Evolutionary conservation across 2,329 filamentous ascomycete genomes (phyloP).

Genomic region (Penicillium sp.): DNA sequence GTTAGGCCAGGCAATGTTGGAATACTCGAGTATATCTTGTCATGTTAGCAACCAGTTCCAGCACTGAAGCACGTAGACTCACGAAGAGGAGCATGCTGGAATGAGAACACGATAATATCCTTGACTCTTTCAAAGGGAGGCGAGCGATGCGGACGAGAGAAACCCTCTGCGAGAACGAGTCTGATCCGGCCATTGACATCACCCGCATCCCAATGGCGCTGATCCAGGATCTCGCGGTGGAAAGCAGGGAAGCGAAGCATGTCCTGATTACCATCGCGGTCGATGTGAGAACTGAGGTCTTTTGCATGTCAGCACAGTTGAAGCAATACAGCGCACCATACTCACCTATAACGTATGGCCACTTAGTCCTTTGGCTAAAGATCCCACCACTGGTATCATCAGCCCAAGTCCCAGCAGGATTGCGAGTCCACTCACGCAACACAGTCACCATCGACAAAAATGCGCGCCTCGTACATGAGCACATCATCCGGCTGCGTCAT

Average conservation of each 20-base stretch:
- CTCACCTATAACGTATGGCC: conserved; percentile 53
- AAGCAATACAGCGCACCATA: conserved; percentile 5
- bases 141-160: conserved; percentile 48
- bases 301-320: conserved; percentile 3
- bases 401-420: not conserved
- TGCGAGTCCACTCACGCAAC: conserved; percentile 51
- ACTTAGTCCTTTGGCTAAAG: conserved; percentile 50
- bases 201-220: conserved; percentile 66
- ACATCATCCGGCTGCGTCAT: conserved; percentile 55
- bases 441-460: conserved; percentile 64
- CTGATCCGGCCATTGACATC: conserved; percentile 72
- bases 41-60: conserved; percentile 9
- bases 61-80: conserved; percentile 24
- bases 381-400: conserved; percentile 48
- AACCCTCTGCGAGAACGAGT: conserved; percentile 69
- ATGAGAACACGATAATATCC: conserved; percentile 73
- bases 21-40: conserved; percentile 66
- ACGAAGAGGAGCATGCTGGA: conserved; percentile 79
- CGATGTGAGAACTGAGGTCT: conserved; percentile 42
- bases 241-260: conserved; percentile 69
- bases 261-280: conserved; percentile 56
- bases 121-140: conserved; percentile 62
- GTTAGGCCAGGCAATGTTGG: conserved; percentile 76
- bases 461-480: conserved; percentile 60
- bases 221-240: conserved; percentile 62